Base-by-base conservation (phyloP, 2,329 filamentous ascomycete genomes). In the Talaromyces albobiverticillius region DNA sequence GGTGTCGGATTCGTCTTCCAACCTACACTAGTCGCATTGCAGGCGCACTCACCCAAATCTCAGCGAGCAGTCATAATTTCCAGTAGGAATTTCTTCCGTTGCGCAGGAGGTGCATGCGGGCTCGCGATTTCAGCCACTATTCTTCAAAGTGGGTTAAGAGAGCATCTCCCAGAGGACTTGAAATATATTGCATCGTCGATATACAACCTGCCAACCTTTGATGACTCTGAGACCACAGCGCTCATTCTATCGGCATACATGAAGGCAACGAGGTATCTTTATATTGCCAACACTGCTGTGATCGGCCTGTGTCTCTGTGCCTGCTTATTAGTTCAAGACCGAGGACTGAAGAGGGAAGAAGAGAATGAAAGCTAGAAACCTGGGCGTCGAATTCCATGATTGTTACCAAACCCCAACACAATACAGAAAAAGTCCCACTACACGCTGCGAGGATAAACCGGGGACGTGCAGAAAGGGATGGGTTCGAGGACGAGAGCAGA, bases 31-130 rank as follows among this genome's bases (percentile, higher is more conserved):
- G 76, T 85, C 3, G 83, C 82, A 1, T 64, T 82, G 14, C 82
- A 84, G 62, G 80, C 81, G 0, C 81, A 85, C 63, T 78, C 76
- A 20, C 71, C 75, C 1, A 82, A 82, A 62, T 68, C 76, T 0
- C 78, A 85, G 38, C 76, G 84, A n/a, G 84, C 84, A 1, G 79
- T 86, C 1, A 78, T 85, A 18, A 85, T 84, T 29, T 82, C 81
- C 2, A 79, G 80, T 50, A 75, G 84, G 1, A 87, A 87, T 59
- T 86, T 86, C 63, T 74, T 85, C 55, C 78, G 84, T 8, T 80
- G 77, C 43, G 70, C 82, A 2, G 83, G 84, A 8, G 83, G 82
- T 22, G 74, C 82, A 1, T 73, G 78, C 11, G 83, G 83, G 0
- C 74, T 87, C 0, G 82, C 82, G 0, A 69, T 85, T 5, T 81